Conservation (phyloP, 306 rosid species). For the Canavalia gladiata region DNA sequence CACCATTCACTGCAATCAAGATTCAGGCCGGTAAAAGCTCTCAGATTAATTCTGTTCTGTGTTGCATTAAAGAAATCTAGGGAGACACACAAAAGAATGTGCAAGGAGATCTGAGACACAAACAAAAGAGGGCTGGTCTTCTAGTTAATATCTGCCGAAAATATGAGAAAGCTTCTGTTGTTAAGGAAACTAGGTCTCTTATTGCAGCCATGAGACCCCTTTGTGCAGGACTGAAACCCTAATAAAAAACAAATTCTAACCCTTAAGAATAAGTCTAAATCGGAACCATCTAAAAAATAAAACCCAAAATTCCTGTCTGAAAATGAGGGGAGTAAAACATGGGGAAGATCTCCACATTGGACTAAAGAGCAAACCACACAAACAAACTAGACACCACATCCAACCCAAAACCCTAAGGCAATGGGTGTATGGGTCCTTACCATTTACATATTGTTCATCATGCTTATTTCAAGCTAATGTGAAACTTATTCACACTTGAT, state of each 20-base stretch:
- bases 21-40: constrained; percentile 24
- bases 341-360: too few species aligned
- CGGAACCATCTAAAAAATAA: not conserved
- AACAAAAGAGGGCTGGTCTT: not conserved
- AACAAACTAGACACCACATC: not conserved
- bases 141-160: not conserved
- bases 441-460: not conserved
- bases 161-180: not conserved
- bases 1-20: constrained; percentile 29
- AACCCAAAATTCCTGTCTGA: not conserved
- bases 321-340: too few species aligned
- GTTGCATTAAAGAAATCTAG: not conserved
- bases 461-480: not conserved
- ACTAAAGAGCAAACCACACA: not conserved
- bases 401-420: not conserved
- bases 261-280: not conserved
- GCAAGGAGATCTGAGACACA: constrained; percentile 16
- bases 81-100: not conserved
- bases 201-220: not conserved
- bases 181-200: not conserved
- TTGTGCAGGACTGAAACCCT: not conserved
- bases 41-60: constrained; percentile 9
- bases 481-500: not conserved
- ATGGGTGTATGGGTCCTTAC: not conserved
- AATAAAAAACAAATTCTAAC: not conserved